Evolutionary conservation across 768 basidiomycete genomes (phyloP).

Genomic region (Neoboletus subvelutipes): DNA sequence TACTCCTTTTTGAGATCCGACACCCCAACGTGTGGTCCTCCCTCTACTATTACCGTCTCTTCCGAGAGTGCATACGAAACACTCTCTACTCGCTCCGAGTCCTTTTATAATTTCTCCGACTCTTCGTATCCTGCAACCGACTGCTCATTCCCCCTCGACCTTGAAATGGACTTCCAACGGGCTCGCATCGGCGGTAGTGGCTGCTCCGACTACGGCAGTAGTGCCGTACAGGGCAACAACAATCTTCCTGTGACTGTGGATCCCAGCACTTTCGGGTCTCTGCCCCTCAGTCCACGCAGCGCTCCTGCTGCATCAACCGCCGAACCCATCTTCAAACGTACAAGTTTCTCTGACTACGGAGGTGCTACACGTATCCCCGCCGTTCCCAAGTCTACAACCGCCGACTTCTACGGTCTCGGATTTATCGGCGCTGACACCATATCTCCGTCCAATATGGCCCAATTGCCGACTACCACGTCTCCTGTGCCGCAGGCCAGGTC

Average conservation of each 20-base stretch:
- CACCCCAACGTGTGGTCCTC: constrained; percentile 66
- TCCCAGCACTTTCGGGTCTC: constrained; percentile 55
- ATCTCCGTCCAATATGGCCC: constrained; percentile 55
- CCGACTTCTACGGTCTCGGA: constrained; percentile 45
- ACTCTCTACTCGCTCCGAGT: constrained; percentile 65
- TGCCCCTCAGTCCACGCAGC: constrained; percentile 58
- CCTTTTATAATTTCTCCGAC: constrained; percentile 63
- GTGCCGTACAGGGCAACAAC: constrained; percentile 37
- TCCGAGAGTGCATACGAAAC: constrained; percentile 76
- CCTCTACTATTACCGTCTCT: constrained; percentile 76
- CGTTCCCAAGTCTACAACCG: constrained; percentile 49
- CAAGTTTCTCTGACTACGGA: constrained; percentile 69
- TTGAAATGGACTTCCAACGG: constrained; percentile 71
- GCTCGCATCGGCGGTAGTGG: constrained; percentile 51
- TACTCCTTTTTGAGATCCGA: constrained; percentile 64
- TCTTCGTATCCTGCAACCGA: constrained; percentile 50
- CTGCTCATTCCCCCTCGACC: constrained; percentile 61
- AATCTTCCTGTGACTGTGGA: constrained; percentile 45
- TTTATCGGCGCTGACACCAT: constrained; percentile 40
- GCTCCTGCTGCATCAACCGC: constrained; percentile 38
- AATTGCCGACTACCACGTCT: constrained; percentile 46
- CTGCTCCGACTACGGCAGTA: constrained; percentile 53
- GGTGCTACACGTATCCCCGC: constrained; percentile 47
- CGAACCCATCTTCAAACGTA: constrained; percentile 38
- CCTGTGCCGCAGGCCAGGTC: constrained; percentile 38